These are phyloP conservation scores for Lentinula sp. DNA, from an alignment of 768 basidiomycete species.

Conservation along the genomic window DNA sequence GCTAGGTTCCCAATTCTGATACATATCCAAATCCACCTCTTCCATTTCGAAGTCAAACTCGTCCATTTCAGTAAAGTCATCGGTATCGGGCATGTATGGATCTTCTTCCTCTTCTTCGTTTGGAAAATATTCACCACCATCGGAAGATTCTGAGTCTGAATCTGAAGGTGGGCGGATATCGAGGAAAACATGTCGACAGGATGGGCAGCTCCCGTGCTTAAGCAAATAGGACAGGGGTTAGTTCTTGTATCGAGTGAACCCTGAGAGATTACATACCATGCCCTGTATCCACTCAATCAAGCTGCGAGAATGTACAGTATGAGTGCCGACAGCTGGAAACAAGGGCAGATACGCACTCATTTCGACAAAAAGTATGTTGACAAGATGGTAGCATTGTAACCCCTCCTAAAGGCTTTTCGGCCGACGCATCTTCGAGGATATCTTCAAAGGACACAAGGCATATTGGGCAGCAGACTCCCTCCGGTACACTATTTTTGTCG, in stretches of 20 bases:
- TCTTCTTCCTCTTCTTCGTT: constrained; percentile 47
- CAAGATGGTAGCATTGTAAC: constrained; percentile 55
- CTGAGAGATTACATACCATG: constrained; percentile 28
- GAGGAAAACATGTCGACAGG: constrained; percentile 56
- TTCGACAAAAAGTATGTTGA: constrained; percentile 62
- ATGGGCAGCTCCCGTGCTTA: constrained; percentile 68
- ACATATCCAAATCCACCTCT: constrained; percentile 22
- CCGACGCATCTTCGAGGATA: not conserved
- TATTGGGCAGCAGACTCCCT: constrained; percentile 59
- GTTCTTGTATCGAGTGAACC: not conserved
- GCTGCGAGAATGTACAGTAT: constrained; percentile 24
- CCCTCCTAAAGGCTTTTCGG: constrained; percentile 19
- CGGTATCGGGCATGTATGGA: constrained; percentile 31
- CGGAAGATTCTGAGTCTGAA: constrained; percentile 59
- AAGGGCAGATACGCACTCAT: constrained; percentile 41
- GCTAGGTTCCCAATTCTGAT: constrained; percentile 11
- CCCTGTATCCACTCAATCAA: constrained; percentile 62
- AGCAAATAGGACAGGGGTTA: not conserved
- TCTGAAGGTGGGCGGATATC: constrained; percentile 44
- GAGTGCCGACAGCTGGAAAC: not conserved
- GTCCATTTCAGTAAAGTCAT: constrained; percentile 31
- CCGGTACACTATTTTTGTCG: constrained; percentile 27
- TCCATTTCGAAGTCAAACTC: constrained; percentile 35
- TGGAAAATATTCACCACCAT: constrained; percentile 63
- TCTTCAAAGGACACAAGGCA: constrained; percentile 48